Conservation (phyloP, 2,329 filamentous ascomycete species). For the Pestalotiopsis sp. region DNA sequence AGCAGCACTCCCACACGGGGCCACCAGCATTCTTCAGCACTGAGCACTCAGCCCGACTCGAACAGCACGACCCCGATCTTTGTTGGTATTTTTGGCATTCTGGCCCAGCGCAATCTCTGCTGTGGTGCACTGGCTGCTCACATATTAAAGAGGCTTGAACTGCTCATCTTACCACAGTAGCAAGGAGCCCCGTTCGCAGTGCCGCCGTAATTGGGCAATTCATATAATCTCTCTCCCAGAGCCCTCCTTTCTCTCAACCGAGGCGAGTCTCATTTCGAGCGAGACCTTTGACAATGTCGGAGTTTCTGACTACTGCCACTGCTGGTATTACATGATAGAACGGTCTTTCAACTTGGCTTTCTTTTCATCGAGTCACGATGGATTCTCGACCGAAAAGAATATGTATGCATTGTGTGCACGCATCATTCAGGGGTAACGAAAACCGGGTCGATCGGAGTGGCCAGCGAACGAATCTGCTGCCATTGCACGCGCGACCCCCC, state of each 20-base stretch:
- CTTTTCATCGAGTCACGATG: neutral
- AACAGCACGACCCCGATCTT: neutral
- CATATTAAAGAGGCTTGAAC: neutral
- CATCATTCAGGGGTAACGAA: neutral
- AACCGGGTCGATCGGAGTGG: neutral
- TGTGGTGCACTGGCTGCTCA: neutral
- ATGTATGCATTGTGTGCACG: neutral
- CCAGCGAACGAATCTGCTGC: neutral
- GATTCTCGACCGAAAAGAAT: neutral
- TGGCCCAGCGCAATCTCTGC: neutral
- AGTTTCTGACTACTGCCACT: neutral
- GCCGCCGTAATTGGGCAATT: neutral
- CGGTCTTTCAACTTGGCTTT: neutral
- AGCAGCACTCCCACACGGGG: neutral
- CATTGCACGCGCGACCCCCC: neutral
- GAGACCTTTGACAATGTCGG: neutral
- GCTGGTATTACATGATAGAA: neutral
- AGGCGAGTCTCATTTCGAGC: neutral
- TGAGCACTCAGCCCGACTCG: too few species aligned
- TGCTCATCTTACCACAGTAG: neutral
- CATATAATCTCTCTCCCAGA: neutral
- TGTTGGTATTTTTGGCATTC: neutral
- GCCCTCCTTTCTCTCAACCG: neutral
- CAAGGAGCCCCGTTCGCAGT: neutral
- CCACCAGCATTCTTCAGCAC: neutral